phyloP scores from a whole-genome alignment of 2,329 filamentous ascomycete genomes.

The Colletotrichum somersetense region DNA sequence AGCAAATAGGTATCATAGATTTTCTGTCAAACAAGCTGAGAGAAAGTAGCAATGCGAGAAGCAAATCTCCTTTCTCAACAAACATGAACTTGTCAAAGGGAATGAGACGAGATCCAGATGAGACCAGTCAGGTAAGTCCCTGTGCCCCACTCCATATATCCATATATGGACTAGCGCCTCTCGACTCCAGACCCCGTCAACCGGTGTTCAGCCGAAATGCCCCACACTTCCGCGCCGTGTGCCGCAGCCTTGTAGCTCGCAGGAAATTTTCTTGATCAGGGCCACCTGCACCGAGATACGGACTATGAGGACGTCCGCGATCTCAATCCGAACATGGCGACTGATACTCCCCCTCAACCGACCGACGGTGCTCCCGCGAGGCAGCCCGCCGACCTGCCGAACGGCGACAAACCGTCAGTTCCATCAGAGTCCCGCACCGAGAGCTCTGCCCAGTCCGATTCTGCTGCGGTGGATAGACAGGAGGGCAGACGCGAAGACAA shows the following conservation, averaged over 20 bases:
- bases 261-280: conserved; percentile 37
- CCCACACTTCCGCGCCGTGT: conserved; percentile 14
- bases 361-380: conserved; percentile 19
- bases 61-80: too few relatives aligned
- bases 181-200: neutral
- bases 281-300: conserved; percentile 20
- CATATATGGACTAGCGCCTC: neutral
- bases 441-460: conserved; percentile 10
- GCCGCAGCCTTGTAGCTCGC: conserved; percentile 38
- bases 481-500: conserved; percentile 24
- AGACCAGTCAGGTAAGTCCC: neutral
- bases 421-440: conserved; percentile 29
- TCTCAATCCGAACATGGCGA: conserved; percentile 34
- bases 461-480: conserved; percentile 8
- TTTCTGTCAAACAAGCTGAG: too few relatives aligned
- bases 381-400: conserved; percentile 29
- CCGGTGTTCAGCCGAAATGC: conserved; percentile 31
- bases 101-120: neutral
- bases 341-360: conserved; percentile 30
- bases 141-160: neutral
- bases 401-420: conserved; percentile 15
- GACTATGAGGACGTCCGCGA: conserved; percentile 39
- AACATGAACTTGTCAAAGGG: neutral
- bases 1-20: too few relatives aligned
- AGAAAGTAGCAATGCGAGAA: too few relatives aligned